These are phyloP conservation scores for Stereocaulon alpinum DNA, from an alignment of 495 filamentous ascomycete species.

Conservation along the genomic window DNA sequence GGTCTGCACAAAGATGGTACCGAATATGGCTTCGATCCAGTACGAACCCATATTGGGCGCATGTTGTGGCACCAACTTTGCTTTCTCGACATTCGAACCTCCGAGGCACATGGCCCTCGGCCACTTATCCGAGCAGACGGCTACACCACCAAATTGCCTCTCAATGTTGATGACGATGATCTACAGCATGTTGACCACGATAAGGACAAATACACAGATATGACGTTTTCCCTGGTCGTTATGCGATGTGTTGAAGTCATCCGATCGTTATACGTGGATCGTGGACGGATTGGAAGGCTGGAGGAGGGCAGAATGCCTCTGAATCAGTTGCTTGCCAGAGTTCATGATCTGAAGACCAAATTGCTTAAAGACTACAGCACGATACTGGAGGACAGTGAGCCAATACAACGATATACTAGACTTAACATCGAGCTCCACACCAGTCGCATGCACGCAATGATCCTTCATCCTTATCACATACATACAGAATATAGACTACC, in stretches of 20 bases:
- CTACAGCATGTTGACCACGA: conserved; percentile 38
- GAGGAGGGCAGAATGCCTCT: conserved; percentile 31
- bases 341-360: conserved; percentile 47
- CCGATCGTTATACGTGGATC: conserved; percentile 52
- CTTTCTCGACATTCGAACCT: conserved; percentile 65
- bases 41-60: conserved; percentile 65
- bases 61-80: conserved; percentile 67
- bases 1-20: conserved; percentile 60
- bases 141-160: conserved; percentile 55
- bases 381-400: conserved; percentile 40
- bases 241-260: conserved; percentile 68
- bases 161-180: conserved; percentile 56
- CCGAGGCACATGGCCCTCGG: conserved; percentile 63
- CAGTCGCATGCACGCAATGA: conserved; percentile 50
- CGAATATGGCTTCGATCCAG: conserved; percentile 42
- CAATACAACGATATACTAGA: conserved; percentile 46
- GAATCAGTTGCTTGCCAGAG: conserved; percentile 39
- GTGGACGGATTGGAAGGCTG: conserved; percentile 48
- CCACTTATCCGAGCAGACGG: conserved; percentile 58
- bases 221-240: conserved; percentile 52
- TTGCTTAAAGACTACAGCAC: conserved; percentile 51
- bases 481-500: conserved; percentile 36
- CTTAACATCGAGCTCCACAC: conserved; percentile 52
- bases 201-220: conserved; percentile 49
- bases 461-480: conserved; percentile 55